Percentiles rank a stretch among this genome's conserved stretches.
These are phyloP conservation scores for Salix viminalis DNA, from an alignment of 345 rosid genomes.

Conservation along the genomic window DNA sequence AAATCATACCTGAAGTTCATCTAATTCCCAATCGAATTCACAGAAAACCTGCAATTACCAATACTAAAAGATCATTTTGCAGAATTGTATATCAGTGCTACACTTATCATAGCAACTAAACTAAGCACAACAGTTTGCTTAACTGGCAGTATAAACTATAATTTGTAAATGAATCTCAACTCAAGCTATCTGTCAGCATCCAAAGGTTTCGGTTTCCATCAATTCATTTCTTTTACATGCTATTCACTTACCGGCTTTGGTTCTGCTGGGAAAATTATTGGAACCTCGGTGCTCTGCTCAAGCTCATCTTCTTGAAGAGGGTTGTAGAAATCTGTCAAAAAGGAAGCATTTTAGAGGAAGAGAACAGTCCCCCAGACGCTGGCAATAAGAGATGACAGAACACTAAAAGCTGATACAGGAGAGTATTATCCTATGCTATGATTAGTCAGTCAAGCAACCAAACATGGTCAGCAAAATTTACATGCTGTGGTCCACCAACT, in stretches of 20 bases:
- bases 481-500: not conserved
- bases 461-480: not conserved
- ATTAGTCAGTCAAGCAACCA: not conserved
- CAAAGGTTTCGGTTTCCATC: constrained; percentile 10
- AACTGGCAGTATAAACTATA: not conserved
- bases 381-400: not conserved
- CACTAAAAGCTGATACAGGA: not conserved
- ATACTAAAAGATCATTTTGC: constrained; percentile 17
- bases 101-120: not conserved
- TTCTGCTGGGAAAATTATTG: constrained; percentile 72
- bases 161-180: not conserved
- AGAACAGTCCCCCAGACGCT: not conserved
- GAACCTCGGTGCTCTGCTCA: constrained; percentile 85
- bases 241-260: constrained; percentile 62
- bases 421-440: not conserved
- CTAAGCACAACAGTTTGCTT: not conserved
- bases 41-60: constrained; percentile 68
- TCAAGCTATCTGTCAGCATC: not conserved
- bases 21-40: constrained; percentile 93
- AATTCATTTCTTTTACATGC: not conserved
- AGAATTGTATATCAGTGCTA: not conserved
- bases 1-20: constrained; percentile 69
- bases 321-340: constrained; percentile 69
- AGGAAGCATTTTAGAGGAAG: constrained; percentile 4
- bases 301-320: constrained; percentile 84